Base-by-base conservation (phyloP, 139 green algal species). In the Penium margaritaceum region DNA sequence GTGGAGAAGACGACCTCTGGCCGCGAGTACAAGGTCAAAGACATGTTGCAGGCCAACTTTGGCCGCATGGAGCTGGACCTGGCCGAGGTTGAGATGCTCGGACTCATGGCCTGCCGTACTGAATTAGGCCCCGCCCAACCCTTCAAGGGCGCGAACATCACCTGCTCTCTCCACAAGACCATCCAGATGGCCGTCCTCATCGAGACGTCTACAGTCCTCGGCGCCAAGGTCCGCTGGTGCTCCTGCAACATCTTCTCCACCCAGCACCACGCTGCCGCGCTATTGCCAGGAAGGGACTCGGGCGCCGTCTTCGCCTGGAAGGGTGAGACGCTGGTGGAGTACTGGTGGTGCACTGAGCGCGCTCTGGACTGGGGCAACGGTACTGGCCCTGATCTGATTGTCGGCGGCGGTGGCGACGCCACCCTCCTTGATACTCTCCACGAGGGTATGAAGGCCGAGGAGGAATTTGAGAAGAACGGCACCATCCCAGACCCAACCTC, bases 201-300 rank as follows among this genome's bases (percentile, higher is more conserved):
- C 44, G 95, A 99, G 92, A 97, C 91, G 12, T 86, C 99, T 30
- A 90, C 90, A 19, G 90, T 89, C 4, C 85, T 99, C 34, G 95
- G 95, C 60, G 95, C 95, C 30, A 89, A 97, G 51, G 95, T 99
- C 0, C 78, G 90, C 36, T 99, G 95, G 95, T 99, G 95, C 89
- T 96, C 88, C 17, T 99, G 95, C 88, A 99, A 99, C 90, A 99
- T 99, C 83, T 99, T 98, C 90, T 95, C 86, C 84, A 99, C 95
- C 15, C 75, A 92, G 87, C 95, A 99, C 85, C 95, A 99, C 85
- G 95, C 95, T 37, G 95, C 95, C 15, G 93, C 95, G 3, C 95
- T 90, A 41, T 90, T 99, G 36, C 97, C 93, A 93, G 95, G 95
- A 5, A 90, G 95, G 57, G 95, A 99, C 86, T 92, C 89, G 6